Conservation (phyloP, 306 rosid genomes). For the Adenanthera pavonina region DNA sequence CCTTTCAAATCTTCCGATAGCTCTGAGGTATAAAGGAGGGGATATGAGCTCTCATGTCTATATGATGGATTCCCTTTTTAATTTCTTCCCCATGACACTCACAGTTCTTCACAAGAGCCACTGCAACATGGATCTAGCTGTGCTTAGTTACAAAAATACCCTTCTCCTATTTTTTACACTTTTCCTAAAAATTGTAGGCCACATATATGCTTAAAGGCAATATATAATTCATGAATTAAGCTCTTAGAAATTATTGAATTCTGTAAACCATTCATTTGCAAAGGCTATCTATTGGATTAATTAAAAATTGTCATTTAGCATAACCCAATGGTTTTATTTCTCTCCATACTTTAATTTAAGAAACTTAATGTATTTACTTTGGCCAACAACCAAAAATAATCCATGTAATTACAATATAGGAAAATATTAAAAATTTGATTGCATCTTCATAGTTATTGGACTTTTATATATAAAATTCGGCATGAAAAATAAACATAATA, state of each 20-base stretch:
- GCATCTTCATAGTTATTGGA: not conserved
- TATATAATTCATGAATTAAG: not conserved
- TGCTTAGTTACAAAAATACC: conserved; percentile 68
- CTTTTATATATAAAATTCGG: too few species aligned
- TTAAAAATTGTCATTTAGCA: not conserved
- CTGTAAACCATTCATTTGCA: not conserved
- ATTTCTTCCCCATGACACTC: conserved; percentile 64
- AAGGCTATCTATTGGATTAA: not conserved
- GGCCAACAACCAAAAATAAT: too few species aligned
- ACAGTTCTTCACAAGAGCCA: conserved; percentile 49
- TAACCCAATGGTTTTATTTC: not conserved
- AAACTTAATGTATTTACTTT: not conserved
- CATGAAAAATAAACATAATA: too few species aligned
- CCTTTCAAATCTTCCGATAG: conserved; percentile 40
- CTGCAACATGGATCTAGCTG: conserved; percentile 19
- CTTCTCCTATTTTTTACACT: conserved; percentile 37
- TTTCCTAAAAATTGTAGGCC: not conserved
- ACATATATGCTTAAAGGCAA: not conserved
- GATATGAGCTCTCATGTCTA: conserved; percentile 74
- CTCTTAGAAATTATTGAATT: not conserved
- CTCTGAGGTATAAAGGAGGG: conserved; percentile 59
- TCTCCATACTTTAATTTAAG: not conserved
- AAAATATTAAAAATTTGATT: not conserved
- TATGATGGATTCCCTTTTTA: conserved; percentile 62
- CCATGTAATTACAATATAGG: not conserved